These are phyloP conservation scores for Kurtzmaniella natalensis DNA, from an alignment of 1,139 yeast species.

Conservation along the genomic window DNA sequence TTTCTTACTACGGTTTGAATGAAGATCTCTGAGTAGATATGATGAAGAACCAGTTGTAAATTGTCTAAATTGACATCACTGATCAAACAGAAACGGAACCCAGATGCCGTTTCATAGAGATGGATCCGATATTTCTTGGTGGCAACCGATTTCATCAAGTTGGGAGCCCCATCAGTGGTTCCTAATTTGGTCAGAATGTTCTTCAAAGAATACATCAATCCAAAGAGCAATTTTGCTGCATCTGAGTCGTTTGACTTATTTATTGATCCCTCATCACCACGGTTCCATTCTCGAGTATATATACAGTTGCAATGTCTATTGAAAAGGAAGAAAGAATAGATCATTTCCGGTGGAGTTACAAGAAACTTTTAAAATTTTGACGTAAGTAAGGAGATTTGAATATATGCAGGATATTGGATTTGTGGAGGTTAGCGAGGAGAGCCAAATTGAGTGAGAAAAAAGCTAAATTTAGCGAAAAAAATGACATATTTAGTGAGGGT, in stretches of 20 bases:
- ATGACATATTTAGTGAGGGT: not conserved
- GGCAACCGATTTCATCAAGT: slow-evolving; percentile 59
- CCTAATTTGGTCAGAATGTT: slow-evolving; percentile 67
- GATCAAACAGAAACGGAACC: slow-evolving; percentile 68
- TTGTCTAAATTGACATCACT: slow-evolving; percentile 66
- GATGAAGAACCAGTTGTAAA: slow-evolving; percentile 56
- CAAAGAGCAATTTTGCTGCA: slow-evolving; percentile 76
- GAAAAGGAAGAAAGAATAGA: slow-evolving; percentile 82
- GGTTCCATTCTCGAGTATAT: slow-evolving; percentile 59
- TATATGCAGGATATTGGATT: not conserved
- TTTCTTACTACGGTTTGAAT: slow-evolving; percentile 69
- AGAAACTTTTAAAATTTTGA: too few species aligned
- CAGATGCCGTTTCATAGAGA: slow-evolving; percentile 73
- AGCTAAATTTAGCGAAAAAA: not conserved
- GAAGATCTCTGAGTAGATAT: slow-evolving; percentile 65
- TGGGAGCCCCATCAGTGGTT: slow-evolving; percentile 27
- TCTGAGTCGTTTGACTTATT: slow-evolving; percentile 60
- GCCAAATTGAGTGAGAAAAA: not conserved
- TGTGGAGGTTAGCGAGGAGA: not conserved
- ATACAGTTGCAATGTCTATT: slow-evolving; percentile 87
- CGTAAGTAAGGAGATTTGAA: not conserved
- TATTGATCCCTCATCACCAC: slow-evolving; percentile 37
- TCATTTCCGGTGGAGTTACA: slow-evolving; percentile 14
- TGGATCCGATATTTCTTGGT: slow-evolving; percentile 78
- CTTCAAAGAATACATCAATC: slow-evolving; percentile 77